A percentile compares a stretch with the other conserved stretches of the same genome.
phyloP scores from a whole-genome alignment of 2,329 filamentous ascomycete genomes.

The Teratosphaeria viscida region DNA sequence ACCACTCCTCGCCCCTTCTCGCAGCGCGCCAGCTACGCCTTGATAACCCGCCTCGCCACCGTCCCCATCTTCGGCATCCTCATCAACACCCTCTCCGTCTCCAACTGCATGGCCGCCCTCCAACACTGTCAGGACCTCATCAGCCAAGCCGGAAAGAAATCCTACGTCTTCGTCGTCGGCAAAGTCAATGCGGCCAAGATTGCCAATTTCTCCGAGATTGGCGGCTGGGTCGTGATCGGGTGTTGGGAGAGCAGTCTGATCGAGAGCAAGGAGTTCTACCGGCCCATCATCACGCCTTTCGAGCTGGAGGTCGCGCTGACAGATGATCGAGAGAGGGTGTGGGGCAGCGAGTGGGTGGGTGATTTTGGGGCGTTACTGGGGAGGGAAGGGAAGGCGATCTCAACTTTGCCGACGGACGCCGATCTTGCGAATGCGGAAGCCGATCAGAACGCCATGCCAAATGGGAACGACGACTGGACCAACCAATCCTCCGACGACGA shows the following conservation, averaged over 20 bases:
- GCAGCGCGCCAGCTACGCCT: too few species aligned
- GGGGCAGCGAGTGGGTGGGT: constrained; percentile 81
- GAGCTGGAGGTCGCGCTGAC: constrained; percentile 72
- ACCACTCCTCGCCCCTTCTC: too few species aligned
- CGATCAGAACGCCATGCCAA: constrained; percentile 25
- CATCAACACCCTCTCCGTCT: constrained; percentile 87
- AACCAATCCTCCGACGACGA: constrained; percentile 50
- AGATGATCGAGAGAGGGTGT: constrained; percentile 64
- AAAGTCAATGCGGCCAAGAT: constrained; percentile 94
- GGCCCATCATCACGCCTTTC: constrained; percentile 87
- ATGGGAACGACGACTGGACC: constrained; percentile 38
- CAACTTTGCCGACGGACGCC: too few species aligned
- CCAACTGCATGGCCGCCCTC: constrained; percentile 78
- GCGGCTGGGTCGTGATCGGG: constrained; percentile 92
- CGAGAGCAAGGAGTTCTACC: constrained; percentile 80
- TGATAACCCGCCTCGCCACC: constrained; percentile 69
- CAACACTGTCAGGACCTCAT: constrained; percentile 64
- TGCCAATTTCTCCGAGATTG: constrained; percentile 91
- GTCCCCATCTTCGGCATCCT: constrained; percentile 84
- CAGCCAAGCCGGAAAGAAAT: constrained; percentile 75
- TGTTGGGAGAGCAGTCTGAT: constrained; percentile 96
- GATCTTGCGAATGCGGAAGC: constrained; percentile 14
- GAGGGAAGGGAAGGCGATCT: constrained; percentile 7
- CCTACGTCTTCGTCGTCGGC: constrained; percentile 90
- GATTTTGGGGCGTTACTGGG: constrained; percentile 65